phyloP scores from a whole-genome alignment of 805 yeast genomes.

The Candida orba region DNA sequence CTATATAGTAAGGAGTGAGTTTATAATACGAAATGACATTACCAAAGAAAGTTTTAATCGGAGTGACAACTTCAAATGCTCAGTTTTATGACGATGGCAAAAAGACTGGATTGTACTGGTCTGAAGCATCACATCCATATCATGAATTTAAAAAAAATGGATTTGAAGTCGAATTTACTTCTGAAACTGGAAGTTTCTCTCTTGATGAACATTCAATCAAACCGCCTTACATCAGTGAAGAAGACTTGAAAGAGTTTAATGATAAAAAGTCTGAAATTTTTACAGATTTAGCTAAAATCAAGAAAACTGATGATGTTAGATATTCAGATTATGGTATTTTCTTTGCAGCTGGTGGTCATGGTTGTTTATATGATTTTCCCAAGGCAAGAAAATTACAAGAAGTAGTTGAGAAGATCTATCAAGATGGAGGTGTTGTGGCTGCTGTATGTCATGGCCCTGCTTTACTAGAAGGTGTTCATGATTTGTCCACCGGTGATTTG shows the following conservation, averaged over 20 bases:
- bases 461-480: slow-evolving; percentile 42
- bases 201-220: slow-evolving; percentile 48
- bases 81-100: slow-evolving; percentile 50
- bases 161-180: slow-evolving; percentile 45
- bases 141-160: slow-evolving; percentile 40
- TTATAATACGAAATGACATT: too few species aligned
- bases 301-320: slow-evolving; percentile 42
- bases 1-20: too few species aligned
- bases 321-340: slow-evolving; percentile 44
- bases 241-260: slow-evolving; percentile 34
- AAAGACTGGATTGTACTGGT: slow-evolving; percentile 53
- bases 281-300: slow-evolving; percentile 31
- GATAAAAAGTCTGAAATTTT: slow-evolving; percentile 34
- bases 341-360: slow-evolving; percentile 66
- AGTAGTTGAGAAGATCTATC: slow-evolving; percentile 40
- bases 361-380: slow-evolving; percentile 51
- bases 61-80: slow-evolving; percentile 35
- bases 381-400: slow-evolving; percentile 38
- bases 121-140: slow-evolving; percentile 57
- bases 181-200: slow-evolving; percentile 54
- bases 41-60: slow-evolving; percentile 34
- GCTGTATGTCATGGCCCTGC: slow-evolving; percentile 71
- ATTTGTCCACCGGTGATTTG: slow-evolving; percentile 33
- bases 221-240: slow-evolving; percentile 33
- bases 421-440: slow-evolving; percentile 46